Conservation (phyloP, 2,329 filamentous ascomycete genomes). For the Trichoderma polysporum region DNA sequence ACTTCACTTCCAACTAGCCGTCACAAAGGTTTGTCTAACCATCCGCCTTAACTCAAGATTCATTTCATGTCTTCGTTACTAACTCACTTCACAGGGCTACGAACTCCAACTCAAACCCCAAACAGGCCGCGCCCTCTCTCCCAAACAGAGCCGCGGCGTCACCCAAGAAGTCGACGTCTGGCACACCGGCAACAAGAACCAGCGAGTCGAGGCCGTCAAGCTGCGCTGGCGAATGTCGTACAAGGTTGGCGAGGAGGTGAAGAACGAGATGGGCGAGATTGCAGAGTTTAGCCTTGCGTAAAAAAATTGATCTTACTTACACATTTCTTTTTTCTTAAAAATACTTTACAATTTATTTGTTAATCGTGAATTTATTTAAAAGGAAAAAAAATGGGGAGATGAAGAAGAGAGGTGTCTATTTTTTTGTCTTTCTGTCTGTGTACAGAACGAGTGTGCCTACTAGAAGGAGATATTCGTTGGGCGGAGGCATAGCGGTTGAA, state of each 20-base stretch:
- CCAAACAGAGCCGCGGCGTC: conserved; percentile 72
- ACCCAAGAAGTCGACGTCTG: conserved; percentile 76
- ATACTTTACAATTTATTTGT: not conserved
- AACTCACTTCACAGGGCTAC: conserved; percentile 60
- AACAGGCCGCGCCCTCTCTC: conserved; percentile 71
- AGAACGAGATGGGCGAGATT: conserved; percentile 83
- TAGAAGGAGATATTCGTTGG: not conserved
- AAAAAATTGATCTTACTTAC: not conserved
- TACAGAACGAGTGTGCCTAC: not conserved
- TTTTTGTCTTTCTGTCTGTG: not conserved
- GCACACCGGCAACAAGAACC: conserved; percentile 65
- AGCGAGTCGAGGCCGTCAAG: conserved; percentile 78
- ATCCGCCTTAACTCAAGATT: not conserved
- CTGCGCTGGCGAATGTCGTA: conserved; percentile 88
- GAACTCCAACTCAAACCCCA: conserved; percentile 82
- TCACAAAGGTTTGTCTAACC: conserved; percentile 69
- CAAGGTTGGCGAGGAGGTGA: conserved; percentile 62
- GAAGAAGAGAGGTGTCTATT: not conserved
- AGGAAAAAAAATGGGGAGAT: not conserved
- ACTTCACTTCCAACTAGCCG: conserved; percentile 87
- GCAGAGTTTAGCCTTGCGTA: conserved; percentile 72
- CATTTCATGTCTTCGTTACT: too few relatives aligned
- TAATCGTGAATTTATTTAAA: too few relatives aligned
- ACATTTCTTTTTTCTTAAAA: not conserved
- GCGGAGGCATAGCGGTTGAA: conserved; percentile 10